Base-by-base conservation (phyloP, 306 rosid species). In the Cucurbita pepo region DNA sequence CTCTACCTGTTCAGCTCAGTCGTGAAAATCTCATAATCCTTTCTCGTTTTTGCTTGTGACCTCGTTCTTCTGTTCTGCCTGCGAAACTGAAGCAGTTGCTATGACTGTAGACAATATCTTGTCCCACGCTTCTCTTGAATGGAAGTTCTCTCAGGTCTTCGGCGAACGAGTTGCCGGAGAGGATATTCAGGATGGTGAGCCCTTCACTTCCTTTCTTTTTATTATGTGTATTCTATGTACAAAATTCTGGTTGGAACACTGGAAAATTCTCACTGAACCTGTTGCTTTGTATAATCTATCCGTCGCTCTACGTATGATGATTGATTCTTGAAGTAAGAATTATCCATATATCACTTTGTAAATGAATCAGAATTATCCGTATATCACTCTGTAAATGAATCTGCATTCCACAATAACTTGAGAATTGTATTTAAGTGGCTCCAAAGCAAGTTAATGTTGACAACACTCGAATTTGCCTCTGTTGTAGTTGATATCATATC, bases 71-170 rank as follows among this genome's bases (percentile, higher is more conserved):
- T 71, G 64, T 52, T 51, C 40, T 25, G 22, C 55, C 36, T 10
- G 9, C 9, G 57, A 16, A 4, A 16, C 40, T 73, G 77, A 73
- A 45, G 21, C 5, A 0, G 52, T 71, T 15, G 64, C 57, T 72
- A 80, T 82, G 88, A 70, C 80, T 82, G 71, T 73, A 58, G 72
- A 74, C 77, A 60, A 84, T 36, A 77, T 53, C 54, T 76, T 74
- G 3, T 50, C 47, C 11, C 69, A 50, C 16, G 47, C 82, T 43
- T 72, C 83, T 47, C 61, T 60, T 25, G 67, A 80, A 13, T 85
- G 85, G 86, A 85, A 80, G 53, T 82, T 85, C 76, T 85, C 86
- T 57, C 85, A 82, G 80, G 86, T 78, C 8, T 82, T 82, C 73
- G 89, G 89, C 67, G 85, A 82, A 75, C 77, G 81, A 73, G 75